Conservation (phyloP, 1,284 basidiomycete species). For the Ganoderma resinaceum region DNA sequence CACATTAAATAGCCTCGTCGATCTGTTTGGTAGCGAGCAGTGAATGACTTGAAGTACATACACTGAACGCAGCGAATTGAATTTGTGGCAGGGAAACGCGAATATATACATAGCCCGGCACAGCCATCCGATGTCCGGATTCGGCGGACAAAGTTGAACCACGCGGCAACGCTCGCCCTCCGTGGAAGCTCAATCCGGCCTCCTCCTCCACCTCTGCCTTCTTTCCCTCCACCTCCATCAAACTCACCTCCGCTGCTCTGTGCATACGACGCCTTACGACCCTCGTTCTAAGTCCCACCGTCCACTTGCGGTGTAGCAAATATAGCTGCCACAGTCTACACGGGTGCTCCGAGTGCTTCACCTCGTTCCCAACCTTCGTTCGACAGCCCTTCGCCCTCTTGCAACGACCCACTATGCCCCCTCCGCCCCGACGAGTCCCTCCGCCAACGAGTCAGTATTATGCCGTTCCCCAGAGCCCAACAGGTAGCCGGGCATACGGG, state of each 20-base stretch:
- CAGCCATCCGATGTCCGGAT: constrained; percentile 2
- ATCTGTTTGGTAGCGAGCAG: neutral
- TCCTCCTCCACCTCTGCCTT: neutral
- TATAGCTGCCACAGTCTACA: neutral
- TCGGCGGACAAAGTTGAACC: constrained; percentile 10
- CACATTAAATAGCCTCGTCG: neutral
- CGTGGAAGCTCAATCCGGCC: constrained; percentile 2
- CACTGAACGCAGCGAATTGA: neutral
- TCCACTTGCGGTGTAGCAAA: neutral
- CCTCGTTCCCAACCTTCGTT: constrained; percentile 16
- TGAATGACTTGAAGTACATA: neutral
- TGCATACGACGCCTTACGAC: neutral
- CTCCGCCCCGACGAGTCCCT: constrained; percentile 45
- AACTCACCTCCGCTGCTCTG: neutral
- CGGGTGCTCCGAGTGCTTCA: constrained; percentile 25
- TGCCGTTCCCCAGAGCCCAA: constrained; percentile 57
- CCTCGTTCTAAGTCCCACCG: neutral
- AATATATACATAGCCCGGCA: neutral
- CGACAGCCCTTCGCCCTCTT: constrained; percentile 2
- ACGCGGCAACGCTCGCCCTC: constrained; percentile 8
- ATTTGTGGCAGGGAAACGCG: neutral
- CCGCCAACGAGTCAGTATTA: constrained; percentile 51
- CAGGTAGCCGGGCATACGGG: constrained; percentile 36
- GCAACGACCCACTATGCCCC: constrained; percentile 41
- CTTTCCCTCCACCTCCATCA: neutral